phyloP scores from a whole-genome alignment of 148 eudicot species.

The Chenopodium quinoa region DNA sequence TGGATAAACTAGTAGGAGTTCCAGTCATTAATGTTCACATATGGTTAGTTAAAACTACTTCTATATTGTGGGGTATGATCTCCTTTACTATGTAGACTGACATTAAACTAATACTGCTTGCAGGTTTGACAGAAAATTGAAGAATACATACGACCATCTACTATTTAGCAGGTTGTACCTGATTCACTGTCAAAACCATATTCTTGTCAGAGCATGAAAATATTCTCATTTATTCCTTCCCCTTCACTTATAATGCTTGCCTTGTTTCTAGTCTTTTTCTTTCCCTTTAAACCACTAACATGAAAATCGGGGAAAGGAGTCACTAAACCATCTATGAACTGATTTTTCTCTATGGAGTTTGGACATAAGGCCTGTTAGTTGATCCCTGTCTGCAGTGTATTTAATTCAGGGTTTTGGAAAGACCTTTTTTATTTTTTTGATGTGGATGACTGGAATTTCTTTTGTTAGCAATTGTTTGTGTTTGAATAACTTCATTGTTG shows the following conservation, averaged over 20 bases:
- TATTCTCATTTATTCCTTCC: conserved; percentile 2
- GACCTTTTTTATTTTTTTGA: background rate
- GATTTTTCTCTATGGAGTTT: background rate
- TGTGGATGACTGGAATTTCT: background rate
- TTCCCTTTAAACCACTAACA: background rate
- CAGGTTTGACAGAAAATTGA: conserved; percentile 97
- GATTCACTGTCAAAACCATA: background rate
- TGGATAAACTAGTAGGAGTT: conserved; percentile 94
- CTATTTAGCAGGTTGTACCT: conserved; percentile 83
- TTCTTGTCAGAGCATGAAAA: conserved; percentile 8
- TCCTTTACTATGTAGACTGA: background rate
- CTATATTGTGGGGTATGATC: background rate
- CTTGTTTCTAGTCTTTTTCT: background rate
- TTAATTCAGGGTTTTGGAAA: background rate
- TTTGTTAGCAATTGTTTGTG: background rate
- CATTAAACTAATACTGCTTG: conserved; percentile 19
- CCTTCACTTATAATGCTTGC: background rate
- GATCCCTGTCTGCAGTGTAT: background rate
- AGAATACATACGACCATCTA: conserved; percentile 82
- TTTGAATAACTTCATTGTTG: background rate
- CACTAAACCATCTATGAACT: background rate
- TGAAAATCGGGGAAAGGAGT: background rate
- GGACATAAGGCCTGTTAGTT: background rate
- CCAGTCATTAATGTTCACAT: conserved; percentile 98
- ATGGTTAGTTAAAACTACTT: conserved; percentile 60